Percentiles rank a stretch among this genome's conserved stretches.
phyloP scores from a whole-genome alignment of 148 eudicot species.

The Fagopyrum tataricum region DNA sequence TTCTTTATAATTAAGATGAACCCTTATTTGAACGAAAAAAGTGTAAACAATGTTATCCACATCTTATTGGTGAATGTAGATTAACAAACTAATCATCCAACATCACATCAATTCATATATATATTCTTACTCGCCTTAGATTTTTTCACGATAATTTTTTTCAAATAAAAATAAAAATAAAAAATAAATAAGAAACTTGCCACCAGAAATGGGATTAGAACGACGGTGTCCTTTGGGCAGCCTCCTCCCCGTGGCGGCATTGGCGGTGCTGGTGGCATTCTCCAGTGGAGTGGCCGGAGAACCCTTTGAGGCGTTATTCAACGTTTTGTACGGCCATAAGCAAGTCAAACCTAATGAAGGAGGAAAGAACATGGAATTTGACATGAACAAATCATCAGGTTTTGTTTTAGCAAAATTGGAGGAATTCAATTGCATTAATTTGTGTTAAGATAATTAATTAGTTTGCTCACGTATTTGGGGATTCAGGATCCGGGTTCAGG shows the following conservation, averaged over 20 bases:
- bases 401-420: neutral
- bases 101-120: neutral
- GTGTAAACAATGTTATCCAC: neutral
- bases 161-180: neutral
- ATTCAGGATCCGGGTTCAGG: constrained; percentile 16
- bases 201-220: neutral
- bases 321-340: neutral
- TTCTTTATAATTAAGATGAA: neutral
- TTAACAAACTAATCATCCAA: neutral
- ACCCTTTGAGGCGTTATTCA: neutral
- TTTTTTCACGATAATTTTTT: neutral
- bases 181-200: neutral
- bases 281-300: neutral
- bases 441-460: neutral
- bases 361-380: neutral
- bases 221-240: neutral
- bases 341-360: neutral
- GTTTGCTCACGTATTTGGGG: neutral
- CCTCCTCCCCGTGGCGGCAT: neutral
- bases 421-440: neutral
- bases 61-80: neutral
- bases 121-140: neutral
- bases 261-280: neutral
- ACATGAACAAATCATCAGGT: constrained; percentile 11
- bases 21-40: neutral